These are phyloP conservation scores for Colletotrichum truncatum DNA, from an alignment of 2,329 filamentous ascomycete species.

Conservation along the genomic window DNA sequence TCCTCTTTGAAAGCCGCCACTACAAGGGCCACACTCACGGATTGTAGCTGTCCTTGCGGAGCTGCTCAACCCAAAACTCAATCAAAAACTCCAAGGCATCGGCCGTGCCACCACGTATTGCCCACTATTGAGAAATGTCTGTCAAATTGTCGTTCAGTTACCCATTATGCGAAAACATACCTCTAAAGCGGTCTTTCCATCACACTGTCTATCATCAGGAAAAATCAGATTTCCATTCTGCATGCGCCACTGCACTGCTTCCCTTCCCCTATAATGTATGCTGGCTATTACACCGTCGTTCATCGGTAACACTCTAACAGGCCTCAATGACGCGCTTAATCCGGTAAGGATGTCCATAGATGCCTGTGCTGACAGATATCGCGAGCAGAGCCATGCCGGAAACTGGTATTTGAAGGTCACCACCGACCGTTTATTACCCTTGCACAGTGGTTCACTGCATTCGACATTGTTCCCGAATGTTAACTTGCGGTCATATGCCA, in stretches of 20 bases:
- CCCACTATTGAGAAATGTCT: not conserved
- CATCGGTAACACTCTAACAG: rapidly evolving
- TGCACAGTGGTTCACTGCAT: not conserved
- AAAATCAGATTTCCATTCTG: not conserved
- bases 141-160: not conserved
- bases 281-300: rapidly evolving
- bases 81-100: rapidly evolving
- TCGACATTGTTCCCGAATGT: rapidly evolving
- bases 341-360: not conserved
- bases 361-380: not conserved
- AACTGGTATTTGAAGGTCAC: not conserved
- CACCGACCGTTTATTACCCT: rapidly evolving
- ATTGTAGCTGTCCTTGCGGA: not conserved
- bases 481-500: not conserved
- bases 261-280: rapidly evolving
- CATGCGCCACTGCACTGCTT: not conserved
- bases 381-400: not conserved
- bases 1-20: too few relatives aligned
- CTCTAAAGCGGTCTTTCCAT: not conserved
- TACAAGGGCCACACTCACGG: too few relatives aligned
- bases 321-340: not conserved
- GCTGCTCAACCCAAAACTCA: not conserved
- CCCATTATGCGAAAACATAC: not conserved
- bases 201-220: not conserved
- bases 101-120: rapidly evolving